Conservation (phyloP, 257 asterid species). For the Jacaranda mimosifolia region DNA sequence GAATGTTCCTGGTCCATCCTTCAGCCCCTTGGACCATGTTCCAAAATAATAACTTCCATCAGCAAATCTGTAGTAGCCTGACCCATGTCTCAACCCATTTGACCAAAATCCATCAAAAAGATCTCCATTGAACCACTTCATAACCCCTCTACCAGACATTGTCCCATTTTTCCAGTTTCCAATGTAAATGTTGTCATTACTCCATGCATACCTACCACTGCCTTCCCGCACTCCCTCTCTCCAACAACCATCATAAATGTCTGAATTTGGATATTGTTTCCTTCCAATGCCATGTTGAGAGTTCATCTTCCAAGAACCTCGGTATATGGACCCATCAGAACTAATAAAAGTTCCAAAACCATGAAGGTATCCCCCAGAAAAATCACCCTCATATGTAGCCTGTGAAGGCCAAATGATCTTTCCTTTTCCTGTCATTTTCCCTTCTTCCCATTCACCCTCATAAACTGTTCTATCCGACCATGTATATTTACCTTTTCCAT, state of each 20-base stretch:
- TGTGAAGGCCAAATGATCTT: conserved; percentile 81
- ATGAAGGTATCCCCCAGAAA: conserved; percentile 83
- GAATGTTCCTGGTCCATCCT: conserved; percentile 91
- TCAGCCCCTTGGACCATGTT: conserved; percentile 88
- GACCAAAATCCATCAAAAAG: conserved; percentile 91
- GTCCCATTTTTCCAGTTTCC: conserved; percentile 90
- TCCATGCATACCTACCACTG: conserved; percentile 92
- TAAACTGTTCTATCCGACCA: conserved; percentile 91
- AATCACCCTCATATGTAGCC: conserved; percentile 86
- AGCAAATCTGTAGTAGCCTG: conserved; percentile 75
- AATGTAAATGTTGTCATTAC: conserved; percentile 67
- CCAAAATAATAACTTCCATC: conserved; percentile 96
- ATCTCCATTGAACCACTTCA: conserved; percentile 90
- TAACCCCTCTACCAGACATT: conserved; percentile 89
- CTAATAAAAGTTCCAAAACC: conserved; percentile 80
- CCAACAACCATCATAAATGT: conserved; percentile 95
- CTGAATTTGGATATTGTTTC: conserved; percentile 80
- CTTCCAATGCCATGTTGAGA: conserved; percentile 87
- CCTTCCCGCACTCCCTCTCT: conserved; percentile 93
- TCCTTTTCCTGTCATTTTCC: conserved; percentile 96
- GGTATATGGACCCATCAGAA: conserved; percentile 81
- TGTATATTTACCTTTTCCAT: conserved; percentile 82
- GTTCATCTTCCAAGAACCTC: conserved; percentile 92
- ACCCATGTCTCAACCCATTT: conserved; percentile 81
- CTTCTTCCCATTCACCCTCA: conserved; percentile 92